Evolutionary conservation across 768 basidiomycete species (phyloP).

Genomic region (Dentipellis sp.): DNA sequence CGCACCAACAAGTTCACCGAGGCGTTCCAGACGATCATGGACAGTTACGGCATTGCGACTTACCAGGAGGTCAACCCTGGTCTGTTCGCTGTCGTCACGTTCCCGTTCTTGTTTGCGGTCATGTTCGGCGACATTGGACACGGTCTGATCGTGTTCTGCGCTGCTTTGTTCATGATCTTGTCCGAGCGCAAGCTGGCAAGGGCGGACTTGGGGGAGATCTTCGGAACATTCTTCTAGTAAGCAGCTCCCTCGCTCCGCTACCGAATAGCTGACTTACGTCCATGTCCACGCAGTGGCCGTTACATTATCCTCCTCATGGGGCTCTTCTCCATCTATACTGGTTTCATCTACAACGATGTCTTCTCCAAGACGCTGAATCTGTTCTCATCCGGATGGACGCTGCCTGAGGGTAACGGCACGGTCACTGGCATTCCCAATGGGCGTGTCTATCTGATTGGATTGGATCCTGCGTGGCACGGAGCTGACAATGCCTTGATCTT

Average conservation of each 20-base stretch:
- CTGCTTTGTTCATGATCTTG: slow-evolving; percentile 78
- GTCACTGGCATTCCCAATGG: slow-evolving; percentile 49
- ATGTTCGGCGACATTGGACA: slow-evolving; percentile 99
- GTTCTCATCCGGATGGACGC: slow-evolving; percentile 84
- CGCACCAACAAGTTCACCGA: slow-evolving; percentile 94
- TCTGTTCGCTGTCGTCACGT: slow-evolving; percentile 82
- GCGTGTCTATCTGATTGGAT: slow-evolving; percentile 80
- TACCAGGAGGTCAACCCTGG: slow-evolving; percentile 98
- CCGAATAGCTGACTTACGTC: slow-evolving; percentile 13
- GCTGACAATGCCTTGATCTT: slow-evolving; percentile 88
- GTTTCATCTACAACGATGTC: slow-evolving; percentile 97
- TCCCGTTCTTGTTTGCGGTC: slow-evolving; percentile 98
- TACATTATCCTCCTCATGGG: slow-evolving; percentile 99
- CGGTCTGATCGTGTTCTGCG: slow-evolving; percentile 70
- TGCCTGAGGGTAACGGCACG: slow-evolving; percentile 39
- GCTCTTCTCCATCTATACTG: slow-evolving; percentile 92
- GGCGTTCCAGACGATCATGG: slow-evolving; percentile 97
- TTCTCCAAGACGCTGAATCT: slow-evolving; percentile 89
- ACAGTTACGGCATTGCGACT: slow-evolving; percentile 88
- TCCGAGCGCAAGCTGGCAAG: slow-evolving; percentile 76
- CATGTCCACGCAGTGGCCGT: slow-evolving; percentile 58
- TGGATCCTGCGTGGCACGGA: slow-evolving; percentile 94
- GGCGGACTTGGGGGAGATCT: slow-evolving; percentile 72
- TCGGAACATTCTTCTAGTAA: slow-evolving; percentile 87
- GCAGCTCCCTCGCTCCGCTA: slow-evolving; percentile 23